Evolutionary conservation across 192 early-diverging fungal genomes (phyloP).

Genomic region (Pilaira anomala): DNA sequence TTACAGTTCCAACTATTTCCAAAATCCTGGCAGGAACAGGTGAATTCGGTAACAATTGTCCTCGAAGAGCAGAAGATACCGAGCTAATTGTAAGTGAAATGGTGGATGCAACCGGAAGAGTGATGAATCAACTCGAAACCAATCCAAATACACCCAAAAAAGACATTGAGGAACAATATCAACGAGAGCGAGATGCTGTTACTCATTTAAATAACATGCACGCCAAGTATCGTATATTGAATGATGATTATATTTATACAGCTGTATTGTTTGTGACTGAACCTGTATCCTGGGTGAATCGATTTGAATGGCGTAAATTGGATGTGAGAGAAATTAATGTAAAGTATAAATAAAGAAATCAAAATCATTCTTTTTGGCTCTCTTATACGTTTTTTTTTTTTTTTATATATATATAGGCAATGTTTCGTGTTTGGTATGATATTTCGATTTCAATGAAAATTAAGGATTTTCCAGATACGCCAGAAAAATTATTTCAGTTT

Average conservation of each 20-base stretch:
- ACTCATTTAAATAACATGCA: conserved; percentile 42
- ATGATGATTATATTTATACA: conserved; percentile 44
- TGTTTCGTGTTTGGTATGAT: conserved; percentile 18
- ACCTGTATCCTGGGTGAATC: conserved; percentile 23
- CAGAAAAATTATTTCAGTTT: conserved; percentile 21
- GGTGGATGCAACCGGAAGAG: conserved; percentile 20
- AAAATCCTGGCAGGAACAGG: conserved; percentile 29
- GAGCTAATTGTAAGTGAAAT: conserved; percentile 30
- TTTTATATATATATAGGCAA: conserved; percentile 17
- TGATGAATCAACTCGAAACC: conserved; percentile 1
- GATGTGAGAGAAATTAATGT: conserved; percentile 42
- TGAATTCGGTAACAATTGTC: conserved; percentile 21
- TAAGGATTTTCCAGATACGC: conserved; percentile 31
- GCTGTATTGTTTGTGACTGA: conserved; percentile 30
- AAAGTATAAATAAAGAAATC: conserved; percentile 15
- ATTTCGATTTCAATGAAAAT: conserved; percentile 38
- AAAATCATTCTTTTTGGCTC: no score
- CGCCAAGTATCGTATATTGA: conserved; percentile 38
- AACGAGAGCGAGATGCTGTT: conserved; percentile 13
- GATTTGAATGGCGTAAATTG: conserved; percentile 35
- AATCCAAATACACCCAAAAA: conserved; percentile 12
- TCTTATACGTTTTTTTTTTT: background rate
- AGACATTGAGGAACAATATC: conserved; percentile 10
- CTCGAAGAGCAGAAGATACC: conserved; percentile 35
- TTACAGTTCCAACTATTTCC: conserved; percentile 39